Evolutionary conservation across 805 yeast species (phyloP), one percentile per base, ranked within the genome.

Genomic region (Kockiozyma suomiensis): DNA sequence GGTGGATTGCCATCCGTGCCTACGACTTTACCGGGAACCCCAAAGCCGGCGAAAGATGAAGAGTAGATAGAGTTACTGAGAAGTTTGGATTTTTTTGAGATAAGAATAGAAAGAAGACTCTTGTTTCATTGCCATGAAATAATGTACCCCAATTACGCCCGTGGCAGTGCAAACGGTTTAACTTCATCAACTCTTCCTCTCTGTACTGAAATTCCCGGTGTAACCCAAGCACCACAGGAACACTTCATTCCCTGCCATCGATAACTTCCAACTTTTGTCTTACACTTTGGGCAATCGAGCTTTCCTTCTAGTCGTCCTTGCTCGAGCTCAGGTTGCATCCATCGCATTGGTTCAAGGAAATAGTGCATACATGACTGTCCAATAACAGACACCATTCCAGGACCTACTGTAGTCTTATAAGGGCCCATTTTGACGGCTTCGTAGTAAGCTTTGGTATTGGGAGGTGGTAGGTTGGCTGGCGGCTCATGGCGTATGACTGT

Each of bases 241-340:
- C 99, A 94, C 68, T 96, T 78, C 1, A 93, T 84, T 0, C 99
- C 99, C 69, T 86, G 88, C 99, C 99, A 94, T 63, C 86, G 84
- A 72, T 91, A 94, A 0, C 90, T 91, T 13, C 99, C 99, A 1
- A 94, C 83, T 75, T 93, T 94, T 15, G 88, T 79, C 4, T 78
- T 77, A 76, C 99, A 94, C 69, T 86, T 87, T 1, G 94, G 94
- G 73, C 99, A 94, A 10, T 75, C 72, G 46, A 94, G 84, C 69
- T 87, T 89, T 1, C 99, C 99, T 72, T 93, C 97, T 7, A 94
- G 69, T 53, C 85, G 87, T 37, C 89, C 89, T 66, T 81, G 80
- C 49, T 81, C 84, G 41, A 93, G 75, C 71, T 90, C 97, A 3
- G 78, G 76, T 60, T 86, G 82, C 99, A 94, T 94, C 99, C 99